Conservation (phyloP, 495 filamentous ascomycete genomes). For the Penicillium lagena region DNA sequence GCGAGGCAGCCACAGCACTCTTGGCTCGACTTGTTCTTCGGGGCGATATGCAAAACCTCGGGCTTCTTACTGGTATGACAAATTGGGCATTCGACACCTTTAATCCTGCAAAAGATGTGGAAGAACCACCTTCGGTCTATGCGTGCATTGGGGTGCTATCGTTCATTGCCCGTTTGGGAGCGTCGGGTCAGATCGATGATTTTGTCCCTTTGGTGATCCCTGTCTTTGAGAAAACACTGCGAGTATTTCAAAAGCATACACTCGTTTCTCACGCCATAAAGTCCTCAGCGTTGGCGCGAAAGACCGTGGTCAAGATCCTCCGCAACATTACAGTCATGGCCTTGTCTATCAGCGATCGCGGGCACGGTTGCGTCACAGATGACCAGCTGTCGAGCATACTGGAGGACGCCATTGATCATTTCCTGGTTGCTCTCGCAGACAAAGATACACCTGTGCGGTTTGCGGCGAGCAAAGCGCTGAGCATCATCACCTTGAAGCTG, state of each 20-base stretch:
- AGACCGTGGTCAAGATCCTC: slow-evolving; percentile 75
- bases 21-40: slow-evolving; percentile 75
- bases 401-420: slow-evolving; percentile 60
- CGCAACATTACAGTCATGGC: slow-evolving; percentile 62
- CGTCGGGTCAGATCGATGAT: slow-evolving; percentile 45
- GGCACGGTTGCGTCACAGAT: slow-evolving; percentile 26
- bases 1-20: slow-evolving; percentile 76
- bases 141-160: slow-evolving; percentile 66
- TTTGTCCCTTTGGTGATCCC: slow-evolving; percentile 42
- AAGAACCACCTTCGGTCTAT: slow-evolving; percentile 42
- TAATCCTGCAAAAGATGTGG: slow-evolving; percentile 22
- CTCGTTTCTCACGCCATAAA: slow-evolving; percentile 39
- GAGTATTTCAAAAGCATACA: slow-evolving; percentile 28
- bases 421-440: slow-evolving; percentile 64
- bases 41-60: slow-evolving; percentile 77
- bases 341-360: slow-evolving; percentile 40
- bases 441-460: slow-evolving; percentile 85
- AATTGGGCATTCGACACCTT: slow-evolving; percentile 61
- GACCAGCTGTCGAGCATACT: slow-evolving; percentile 40
- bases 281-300: slow-evolving; percentile 69
- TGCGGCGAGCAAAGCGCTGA: slow-evolving; percentile 88
- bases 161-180: slow-evolving; percentile 67
- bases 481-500: slow-evolving; percentile 73
- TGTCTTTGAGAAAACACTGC: slow-evolving; percentile 47
- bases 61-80: slow-evolving; percentile 58